Evolutionary conservation across 1,139 yeast genomes (phyloP).

Genomic region (Suhomyces panamericanus): DNA sequence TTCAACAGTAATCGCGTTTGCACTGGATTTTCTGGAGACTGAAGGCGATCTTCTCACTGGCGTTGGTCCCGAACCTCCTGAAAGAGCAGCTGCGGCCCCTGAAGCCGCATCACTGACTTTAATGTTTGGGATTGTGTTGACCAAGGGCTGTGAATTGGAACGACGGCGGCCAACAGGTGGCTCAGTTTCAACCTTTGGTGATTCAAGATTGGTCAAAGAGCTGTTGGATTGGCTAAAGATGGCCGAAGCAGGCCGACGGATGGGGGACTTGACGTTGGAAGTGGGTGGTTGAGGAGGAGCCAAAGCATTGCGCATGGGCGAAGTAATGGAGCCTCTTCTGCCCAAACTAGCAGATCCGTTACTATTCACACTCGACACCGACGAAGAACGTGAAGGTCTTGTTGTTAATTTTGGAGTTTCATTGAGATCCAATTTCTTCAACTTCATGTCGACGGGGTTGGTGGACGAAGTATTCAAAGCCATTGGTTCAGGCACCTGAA

Average conservation of each 20-base stretch:
- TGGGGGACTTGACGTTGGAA: constrained; percentile 9
- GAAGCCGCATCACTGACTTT: constrained; percentile 23
- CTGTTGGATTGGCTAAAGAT: constrained; percentile 26
- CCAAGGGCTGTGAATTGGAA: constrained; percentile 42
- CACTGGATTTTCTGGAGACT: constrained; percentile 13
- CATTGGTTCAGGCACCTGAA: not conserved
- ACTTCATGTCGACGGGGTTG: constrained; percentile 15
- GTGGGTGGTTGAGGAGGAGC: constrained; percentile 12
- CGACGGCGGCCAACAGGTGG: constrained; percentile 30
- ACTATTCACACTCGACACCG: constrained; percentile 19
- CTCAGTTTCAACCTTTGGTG: constrained; percentile 1
- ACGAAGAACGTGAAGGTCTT: constrained; percentile 26
- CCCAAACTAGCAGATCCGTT: constrained; percentile 16
- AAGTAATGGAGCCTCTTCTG: constrained; percentile 20
- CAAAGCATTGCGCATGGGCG: constrained; percentile 23
- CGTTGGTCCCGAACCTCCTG: constrained; percentile 4
- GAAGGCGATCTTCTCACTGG: constrained; percentile 17
- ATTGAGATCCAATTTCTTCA: constrained; percentile 20
- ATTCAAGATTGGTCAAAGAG: constrained; percentile 22
- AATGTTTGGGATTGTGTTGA: constrained; percentile 9
- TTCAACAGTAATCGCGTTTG: not conserved
- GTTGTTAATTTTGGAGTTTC: constrained; percentile 14
- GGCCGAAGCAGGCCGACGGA: constrained; percentile 30
- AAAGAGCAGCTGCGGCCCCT: constrained; percentile 41
- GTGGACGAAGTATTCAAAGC: not conserved